These are phyloP conservation scores for Aspergillus biplanus DNA, from an alignment of 495 filamentous ascomycete genomes.

Conservation along the genomic window DNA sequence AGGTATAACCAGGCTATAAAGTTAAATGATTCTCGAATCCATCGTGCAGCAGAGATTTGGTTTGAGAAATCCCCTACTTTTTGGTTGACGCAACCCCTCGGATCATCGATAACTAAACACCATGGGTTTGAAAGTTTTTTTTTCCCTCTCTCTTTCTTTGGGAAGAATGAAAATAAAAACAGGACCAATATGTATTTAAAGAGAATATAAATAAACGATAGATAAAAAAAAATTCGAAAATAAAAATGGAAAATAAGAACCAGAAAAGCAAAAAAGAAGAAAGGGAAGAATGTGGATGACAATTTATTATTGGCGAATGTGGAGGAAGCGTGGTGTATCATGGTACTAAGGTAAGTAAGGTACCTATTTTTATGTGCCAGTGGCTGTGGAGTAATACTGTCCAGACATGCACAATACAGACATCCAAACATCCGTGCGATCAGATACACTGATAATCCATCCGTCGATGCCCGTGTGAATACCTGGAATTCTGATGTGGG, in stretches of 20 bases:
- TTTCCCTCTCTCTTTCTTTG: too few species aligned
- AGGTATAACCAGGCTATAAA: not conserved
- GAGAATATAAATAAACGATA: constrained; percentile 9
- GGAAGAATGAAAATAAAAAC: not conserved
- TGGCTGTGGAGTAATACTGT: not conserved
- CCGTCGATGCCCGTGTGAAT: constrained; percentile 1
- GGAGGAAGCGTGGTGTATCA: not conserved
- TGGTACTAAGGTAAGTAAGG: not conserved
- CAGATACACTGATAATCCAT: not conserved
- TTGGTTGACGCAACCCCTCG: too few species aligned
- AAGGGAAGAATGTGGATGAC: not conserved
- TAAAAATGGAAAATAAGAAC: constrained; percentile 10
- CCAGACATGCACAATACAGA: not conserved
- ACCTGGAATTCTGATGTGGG: not conserved
- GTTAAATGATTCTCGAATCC: not conserved
- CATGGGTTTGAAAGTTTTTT: too few species aligned
- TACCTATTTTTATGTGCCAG: too few species aligned
- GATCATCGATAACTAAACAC: too few species aligned
- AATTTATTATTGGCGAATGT: constrained; percentile 7
- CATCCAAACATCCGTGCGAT: not conserved
- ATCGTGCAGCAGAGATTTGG: not conserved
- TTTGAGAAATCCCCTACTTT: too few species aligned
- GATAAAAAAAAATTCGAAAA: constrained; percentile 1
- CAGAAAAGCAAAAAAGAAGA: not conserved
- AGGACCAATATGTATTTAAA: not conserved